Evolutionary conservation across 352 stramenopile species (phyloP).

Genomic region (Globisporangium viniferum): DNA sequence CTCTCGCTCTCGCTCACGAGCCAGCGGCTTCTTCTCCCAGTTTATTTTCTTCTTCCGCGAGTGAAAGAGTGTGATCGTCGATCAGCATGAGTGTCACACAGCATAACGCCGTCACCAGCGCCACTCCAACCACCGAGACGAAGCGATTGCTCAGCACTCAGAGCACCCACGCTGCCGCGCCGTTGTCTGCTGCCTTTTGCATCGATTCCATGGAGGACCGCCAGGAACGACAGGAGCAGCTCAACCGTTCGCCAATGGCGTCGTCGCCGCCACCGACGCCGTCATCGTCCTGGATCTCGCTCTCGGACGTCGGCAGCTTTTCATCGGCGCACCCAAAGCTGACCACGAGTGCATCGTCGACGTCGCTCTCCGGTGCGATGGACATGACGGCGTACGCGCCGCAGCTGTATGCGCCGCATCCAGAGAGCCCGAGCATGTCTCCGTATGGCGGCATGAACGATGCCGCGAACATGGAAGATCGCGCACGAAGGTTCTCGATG

Average conservation of each 20-base stretch:
- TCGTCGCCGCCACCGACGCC: constrained; percentile 7
- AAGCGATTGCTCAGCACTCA: background rate
- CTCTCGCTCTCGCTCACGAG: background rate
- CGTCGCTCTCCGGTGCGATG: constrained; percentile 8
- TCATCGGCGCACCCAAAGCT: constrained; percentile 1
- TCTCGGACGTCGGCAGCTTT: constrained; percentile 13
- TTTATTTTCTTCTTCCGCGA: background rate
- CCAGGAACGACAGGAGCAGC: background rate
- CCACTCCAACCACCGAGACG: background rate
- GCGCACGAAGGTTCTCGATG: constrained; percentile 37
- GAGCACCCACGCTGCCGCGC: background rate
- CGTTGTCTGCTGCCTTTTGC: background rate
- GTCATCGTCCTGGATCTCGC: constrained; percentile 19
- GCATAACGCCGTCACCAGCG: background rate
- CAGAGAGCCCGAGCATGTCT: constrained; percentile 2
- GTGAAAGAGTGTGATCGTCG: background rate
- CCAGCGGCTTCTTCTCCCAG: background rate
- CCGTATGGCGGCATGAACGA: constrained; percentile 9
- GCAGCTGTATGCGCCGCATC: background rate
- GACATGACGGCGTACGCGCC: constrained; percentile 16
- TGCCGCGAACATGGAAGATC: constrained; percentile 2
- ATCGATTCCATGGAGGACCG: constrained; percentile 6
- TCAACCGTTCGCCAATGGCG: background rate
- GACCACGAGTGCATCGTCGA: constrained; percentile 13
- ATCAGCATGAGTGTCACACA: background rate